phyloP scores from a whole-genome alignment of 1,139 yeast species.

The Blastobotrys illinoisensis region DNA sequence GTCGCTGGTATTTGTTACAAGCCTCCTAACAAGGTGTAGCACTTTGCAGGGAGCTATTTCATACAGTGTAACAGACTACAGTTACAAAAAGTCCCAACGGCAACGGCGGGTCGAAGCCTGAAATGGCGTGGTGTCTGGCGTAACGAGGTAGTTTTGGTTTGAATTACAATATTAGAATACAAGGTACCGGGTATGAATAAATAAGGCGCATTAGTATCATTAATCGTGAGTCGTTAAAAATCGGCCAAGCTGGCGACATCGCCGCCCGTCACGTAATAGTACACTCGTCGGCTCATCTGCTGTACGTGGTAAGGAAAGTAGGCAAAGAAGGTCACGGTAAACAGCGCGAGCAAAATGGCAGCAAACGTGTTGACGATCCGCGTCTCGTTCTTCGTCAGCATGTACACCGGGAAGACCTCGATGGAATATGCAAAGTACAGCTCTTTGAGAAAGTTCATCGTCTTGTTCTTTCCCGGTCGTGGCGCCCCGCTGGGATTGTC shows the following conservation, averaged over 20 bases:
- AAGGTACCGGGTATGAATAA: background rate
- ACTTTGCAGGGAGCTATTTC: too few species aligned
- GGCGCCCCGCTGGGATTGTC: background rate
- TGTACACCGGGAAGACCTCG: conserved; percentile 24
- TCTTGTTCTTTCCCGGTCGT: conserved; percentile 2
- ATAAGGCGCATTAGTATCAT: background rate
- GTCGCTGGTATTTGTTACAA: too few species aligned
- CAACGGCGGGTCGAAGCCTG: too few species aligned
- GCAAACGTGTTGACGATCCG: conserved; percentile 21
- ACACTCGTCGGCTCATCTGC: conserved; percentile 20
- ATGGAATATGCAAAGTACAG: conserved; percentile 18
- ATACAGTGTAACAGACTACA: too few species aligned
- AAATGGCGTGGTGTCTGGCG: too few species aligned
- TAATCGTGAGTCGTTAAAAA: background rate
- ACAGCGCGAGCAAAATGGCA: conserved; percentile 4
- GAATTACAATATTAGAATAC: too few species aligned
- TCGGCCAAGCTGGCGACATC: background rate
- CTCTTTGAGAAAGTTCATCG: conserved; percentile 10
- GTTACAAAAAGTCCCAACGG: too few species aligned
- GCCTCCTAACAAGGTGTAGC: too few species aligned
- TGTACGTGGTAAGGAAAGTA: conserved; percentile 26
- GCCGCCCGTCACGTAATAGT: conserved; percentile 22
- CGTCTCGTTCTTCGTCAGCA: conserved; percentile 24
- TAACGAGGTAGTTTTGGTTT: too few species aligned
- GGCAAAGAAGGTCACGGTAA: conserved; percentile 20